phyloP scores from a whole-genome alignment of 2,329 filamentous ascomycete genomes.

The Neonectria punicea region DNA sequence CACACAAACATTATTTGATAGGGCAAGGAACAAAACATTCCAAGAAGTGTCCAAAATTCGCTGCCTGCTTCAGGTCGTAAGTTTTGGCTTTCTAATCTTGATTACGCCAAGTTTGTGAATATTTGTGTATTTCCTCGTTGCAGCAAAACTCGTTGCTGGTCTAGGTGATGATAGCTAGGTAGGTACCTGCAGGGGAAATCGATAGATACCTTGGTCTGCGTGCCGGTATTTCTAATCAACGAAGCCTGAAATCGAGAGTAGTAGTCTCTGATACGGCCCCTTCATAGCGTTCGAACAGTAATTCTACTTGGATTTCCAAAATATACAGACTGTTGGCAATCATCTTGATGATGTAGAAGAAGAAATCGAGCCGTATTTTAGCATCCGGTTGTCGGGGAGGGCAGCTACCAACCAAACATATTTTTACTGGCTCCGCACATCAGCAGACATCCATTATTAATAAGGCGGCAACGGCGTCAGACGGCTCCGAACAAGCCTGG shows the following conservation, averaged over 20 bases:
- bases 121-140: background rate
- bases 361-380: background rate
- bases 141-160: background rate
- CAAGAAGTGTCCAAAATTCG: background rate
- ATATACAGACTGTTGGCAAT: background rate
- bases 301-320: background rate
- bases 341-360: background rate
- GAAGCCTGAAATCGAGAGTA: background rate
- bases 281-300: background rate
- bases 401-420: background rate
- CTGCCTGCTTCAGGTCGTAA: background rate
- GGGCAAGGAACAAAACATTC: background rate
- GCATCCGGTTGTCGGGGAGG: background rate
- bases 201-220: too few relatives aligned
- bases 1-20: background rate
- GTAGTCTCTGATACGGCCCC: background rate
- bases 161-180: background rate
- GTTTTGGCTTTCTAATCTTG: background rate
- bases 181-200: too few relatives aligned
- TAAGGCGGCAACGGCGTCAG: constrained; percentile 15
- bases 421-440: background rate
- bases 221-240: background rate
- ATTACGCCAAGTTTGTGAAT: background rate
- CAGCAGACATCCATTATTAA: constrained; percentile 12
- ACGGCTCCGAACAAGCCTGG: background rate